Evolutionary conservation across 345 rosid species (phyloP), one percentile per base, ranked within the genome.

Genomic region (Salix dunnii): DNA sequence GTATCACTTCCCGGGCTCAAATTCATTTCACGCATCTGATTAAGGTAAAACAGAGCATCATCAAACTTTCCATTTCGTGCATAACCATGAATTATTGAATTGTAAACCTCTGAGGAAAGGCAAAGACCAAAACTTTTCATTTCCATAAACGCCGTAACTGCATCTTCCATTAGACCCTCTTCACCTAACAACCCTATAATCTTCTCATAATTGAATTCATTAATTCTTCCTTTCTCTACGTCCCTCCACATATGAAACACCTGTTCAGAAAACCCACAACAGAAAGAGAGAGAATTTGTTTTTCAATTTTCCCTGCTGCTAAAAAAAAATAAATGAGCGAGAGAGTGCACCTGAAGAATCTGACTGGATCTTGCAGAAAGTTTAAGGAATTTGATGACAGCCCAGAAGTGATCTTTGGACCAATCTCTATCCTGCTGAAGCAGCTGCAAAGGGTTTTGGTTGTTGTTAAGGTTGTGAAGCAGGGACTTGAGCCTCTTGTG

Each of bases 361-460:
- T 85, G 81, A 61, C 51, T 35, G 65, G 83, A 79, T 74, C 89
- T 84, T 7, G 90, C 84, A 48, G 89, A 74, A 38, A 55, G 87
- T 38, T 74, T 81, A 84, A 92, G 96, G 76, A 83, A 89, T 28
- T 80, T 87, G 76, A 90, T 78, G 18, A 83, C 87, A 46, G 85
- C 75, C 91, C 94, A 90, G 86, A 92, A 89, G 61, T 70, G 89
- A 71, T 89, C 83, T 72, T 85, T 80, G 76, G 83, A 81, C 93
- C 93, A 92, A 73, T 90, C 92, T 66, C 89, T 92, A 79, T 89
- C 91, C 5, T 88, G 85, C 11, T 79, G 61, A 86, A 90, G 95
- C 5, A 89, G 27, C 36, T 48, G 80, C 82, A 86, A 64, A 76
- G 95, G 90, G 83, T 76, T 85, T 1, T 90, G 83, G 21, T 83